These are phyloP conservation scores for Endotrypanum monterogeii DNA, from an alignment of 208 protist genomes.

Conservation along the genomic window DNA sequence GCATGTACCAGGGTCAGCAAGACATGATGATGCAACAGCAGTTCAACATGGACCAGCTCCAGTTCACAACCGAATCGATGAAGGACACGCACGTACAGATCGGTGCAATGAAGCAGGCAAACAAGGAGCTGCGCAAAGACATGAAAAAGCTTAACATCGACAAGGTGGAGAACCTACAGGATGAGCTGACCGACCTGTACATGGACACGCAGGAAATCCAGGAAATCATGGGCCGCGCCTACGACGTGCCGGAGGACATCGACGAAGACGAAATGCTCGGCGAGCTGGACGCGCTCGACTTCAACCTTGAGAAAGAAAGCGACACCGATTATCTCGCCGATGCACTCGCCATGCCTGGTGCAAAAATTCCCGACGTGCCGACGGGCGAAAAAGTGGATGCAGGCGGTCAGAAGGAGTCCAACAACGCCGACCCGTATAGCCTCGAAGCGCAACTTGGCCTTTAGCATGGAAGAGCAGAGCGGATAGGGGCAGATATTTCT, in stretches of 20 bases:
- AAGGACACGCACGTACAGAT: conserved; percentile 93
- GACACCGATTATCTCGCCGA: conserved; percentile 84
- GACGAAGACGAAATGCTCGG: conserved; percentile 93
- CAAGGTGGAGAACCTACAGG: conserved; percentile 87
- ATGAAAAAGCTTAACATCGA: conserved; percentile 87
- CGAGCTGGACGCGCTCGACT: conserved; percentile 89
- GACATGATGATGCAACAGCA: conserved; percentile 91
- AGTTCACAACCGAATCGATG: conserved; percentile 90
- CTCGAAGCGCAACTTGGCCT: conserved; percentile 88
- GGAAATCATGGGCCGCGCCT: conserved; percentile 91
- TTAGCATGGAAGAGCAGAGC: conserved; percentile 26
- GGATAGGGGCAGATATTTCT: neutral
- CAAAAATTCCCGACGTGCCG: conserved; percentile 60
- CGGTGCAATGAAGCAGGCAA: conserved; percentile 87
- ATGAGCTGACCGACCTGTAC: conserved; percentile 91
- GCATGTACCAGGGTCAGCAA: conserved; percentile 91
- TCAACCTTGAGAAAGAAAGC: conserved; percentile 76
- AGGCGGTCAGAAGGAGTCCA: conserved; percentile 40
- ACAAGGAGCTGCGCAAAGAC: conserved; percentile 84
- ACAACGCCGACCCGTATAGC: conserved; percentile 68
- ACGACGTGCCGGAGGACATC: conserved; percentile 91
- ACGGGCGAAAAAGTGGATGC: conserved; percentile 34
- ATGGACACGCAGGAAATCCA: conserved; percentile 93
- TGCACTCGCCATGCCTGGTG: conserved; percentile 71
- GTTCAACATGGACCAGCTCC: conserved; percentile 94